Conservation (phyloP, 495 filamentous ascomycete genomes). For the Halenospora varia region DNA sequence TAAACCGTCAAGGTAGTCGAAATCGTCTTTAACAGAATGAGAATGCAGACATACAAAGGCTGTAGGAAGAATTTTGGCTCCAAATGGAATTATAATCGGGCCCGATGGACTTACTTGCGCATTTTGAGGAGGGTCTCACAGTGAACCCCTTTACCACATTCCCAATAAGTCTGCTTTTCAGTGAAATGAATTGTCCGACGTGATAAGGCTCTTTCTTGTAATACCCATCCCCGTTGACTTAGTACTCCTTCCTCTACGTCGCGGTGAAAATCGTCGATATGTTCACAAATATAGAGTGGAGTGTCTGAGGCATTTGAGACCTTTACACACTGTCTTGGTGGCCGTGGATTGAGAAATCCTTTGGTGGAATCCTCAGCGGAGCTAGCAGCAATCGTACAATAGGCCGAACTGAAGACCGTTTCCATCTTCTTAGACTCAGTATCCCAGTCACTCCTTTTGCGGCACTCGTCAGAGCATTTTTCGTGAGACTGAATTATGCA, state of each 20-base stretch:
- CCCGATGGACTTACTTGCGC: background rate
- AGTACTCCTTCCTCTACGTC: constrained; percentile 31
- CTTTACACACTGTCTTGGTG: background rate
- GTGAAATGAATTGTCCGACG: background rate
- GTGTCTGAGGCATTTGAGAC: background rate
- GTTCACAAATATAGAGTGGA: constrained; percentile 14
- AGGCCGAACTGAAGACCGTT: constrained; percentile 13
- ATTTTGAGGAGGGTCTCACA: constrained; percentile 19
- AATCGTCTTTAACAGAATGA: constrained; percentile 12
- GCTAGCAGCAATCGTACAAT: constrained; percentile 19
- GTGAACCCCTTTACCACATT: constrained; percentile 28
- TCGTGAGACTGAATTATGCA: background rate
- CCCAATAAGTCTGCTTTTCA: background rate
- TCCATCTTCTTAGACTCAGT: constrained; percentile 14
- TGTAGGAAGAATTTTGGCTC: constrained; percentile 3
- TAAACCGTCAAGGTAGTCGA: constrained; percentile 6
- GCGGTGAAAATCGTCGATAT: constrained; percentile 28
- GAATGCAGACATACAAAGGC: background rate
- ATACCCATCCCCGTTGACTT: constrained; percentile 19
- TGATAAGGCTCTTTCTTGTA: background rate
- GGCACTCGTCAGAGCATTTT: no score
- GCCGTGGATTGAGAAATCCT: constrained; percentile 11
- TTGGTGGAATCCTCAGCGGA: constrained; percentile 13
- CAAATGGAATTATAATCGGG: background rate
- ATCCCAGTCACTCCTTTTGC: constrained; percentile 23